These are phyloP conservation scores for Omphalea diandra DNA, from an alignment of 441 rosid species.

Conservation along the genomic window DNA sequence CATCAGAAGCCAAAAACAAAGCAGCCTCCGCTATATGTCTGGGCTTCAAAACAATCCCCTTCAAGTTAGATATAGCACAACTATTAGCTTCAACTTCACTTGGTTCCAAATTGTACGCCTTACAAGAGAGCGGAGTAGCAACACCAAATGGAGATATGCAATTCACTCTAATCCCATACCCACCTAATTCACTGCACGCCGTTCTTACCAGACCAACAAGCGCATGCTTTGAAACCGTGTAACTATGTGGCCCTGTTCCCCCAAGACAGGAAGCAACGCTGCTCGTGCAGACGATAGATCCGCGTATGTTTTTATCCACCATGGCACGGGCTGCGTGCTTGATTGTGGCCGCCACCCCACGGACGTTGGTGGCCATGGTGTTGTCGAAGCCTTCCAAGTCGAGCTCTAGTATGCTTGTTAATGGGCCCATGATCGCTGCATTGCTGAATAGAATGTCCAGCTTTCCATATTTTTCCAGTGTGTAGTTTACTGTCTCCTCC, in stretches of 20 bases:
- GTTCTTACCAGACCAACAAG: constrained; percentile 61
- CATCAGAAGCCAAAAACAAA: constrained; percentile 79
- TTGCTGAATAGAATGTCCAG: constrained; percentile 75
- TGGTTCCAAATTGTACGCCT: constrained; percentile 41
- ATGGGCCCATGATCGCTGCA: constrained; percentile 69
- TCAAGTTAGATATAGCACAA: constrained; percentile 47
- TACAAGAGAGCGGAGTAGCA: constrained; percentile 66
- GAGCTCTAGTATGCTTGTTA: constrained; percentile 53
- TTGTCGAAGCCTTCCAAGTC: constrained; percentile 52
- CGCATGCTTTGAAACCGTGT: constrained; percentile 74
- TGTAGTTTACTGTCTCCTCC: constrained; percentile 53
- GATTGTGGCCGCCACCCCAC: constrained; percentile 69
- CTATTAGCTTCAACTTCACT: constrained; percentile 49
- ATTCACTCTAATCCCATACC: constrained; percentile 75
- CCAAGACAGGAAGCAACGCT: constrained; percentile 52
- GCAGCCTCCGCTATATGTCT: constrained; percentile 78
- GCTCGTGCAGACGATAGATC: constrained; percentile 73
- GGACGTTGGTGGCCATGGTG: constrained; percentile 60
- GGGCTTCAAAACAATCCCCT: constrained; percentile 66
- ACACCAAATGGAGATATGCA: constrained; percentile 75
- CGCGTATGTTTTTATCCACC: constrained; percentile 55
- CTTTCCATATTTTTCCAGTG: constrained; percentile 50
- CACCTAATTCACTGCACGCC: constrained; percentile 71
- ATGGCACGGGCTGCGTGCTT: constrained; percentile 80
- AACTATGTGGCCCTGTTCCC: constrained; percentile 74